Conservation (phyloP, 208 protist genomes). For the Acanthamoeba culbertsoni region DNA sequence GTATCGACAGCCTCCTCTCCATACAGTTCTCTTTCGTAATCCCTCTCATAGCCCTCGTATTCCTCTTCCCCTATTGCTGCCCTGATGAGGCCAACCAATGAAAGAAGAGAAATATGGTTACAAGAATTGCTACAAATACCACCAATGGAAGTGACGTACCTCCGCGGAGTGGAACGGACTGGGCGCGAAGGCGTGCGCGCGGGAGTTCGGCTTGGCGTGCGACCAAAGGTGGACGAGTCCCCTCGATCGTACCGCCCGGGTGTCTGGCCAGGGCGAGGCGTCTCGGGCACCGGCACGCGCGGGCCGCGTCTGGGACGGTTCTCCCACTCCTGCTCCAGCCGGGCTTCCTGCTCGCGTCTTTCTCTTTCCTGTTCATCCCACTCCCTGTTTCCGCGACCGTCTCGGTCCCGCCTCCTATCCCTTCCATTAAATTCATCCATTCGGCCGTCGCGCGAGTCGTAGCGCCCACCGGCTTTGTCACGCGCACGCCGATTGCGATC, state of each 20-base stretch:
- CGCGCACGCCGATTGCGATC: background rate
- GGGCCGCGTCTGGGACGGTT: background rate
- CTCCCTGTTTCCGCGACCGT: background rate
- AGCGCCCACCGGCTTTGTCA: background rate
- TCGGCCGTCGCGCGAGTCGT: background rate
- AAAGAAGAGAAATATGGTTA: background rate
- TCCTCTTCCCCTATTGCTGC: background rate
- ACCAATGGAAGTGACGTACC: background rate
- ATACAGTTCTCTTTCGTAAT: constrained; percentile 25
- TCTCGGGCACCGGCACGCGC: constrained; percentile 14
- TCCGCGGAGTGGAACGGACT: background rate
- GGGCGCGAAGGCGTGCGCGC: background rate
- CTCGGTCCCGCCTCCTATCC: background rate
- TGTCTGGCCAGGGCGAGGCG: background rate
- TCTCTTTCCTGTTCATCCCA: constrained; percentile 7
- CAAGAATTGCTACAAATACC: background rate
- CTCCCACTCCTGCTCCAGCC: constrained; percentile 30
- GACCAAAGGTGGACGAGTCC: background rate
- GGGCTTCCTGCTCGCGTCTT: background rate
- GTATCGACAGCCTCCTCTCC: background rate
- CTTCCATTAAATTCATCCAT: background rate
- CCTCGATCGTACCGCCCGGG: background rate
- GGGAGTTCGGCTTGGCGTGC: background rate
- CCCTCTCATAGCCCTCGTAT: constrained; percentile 1
- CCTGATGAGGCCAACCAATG: background rate